Percentiles rank a stretch among this genome's conserved stretches.
Evolutionary conservation across 768 basidiomycete genomes (phyloP).

Genomic region (Tylopilus subfusipes): DNA sequence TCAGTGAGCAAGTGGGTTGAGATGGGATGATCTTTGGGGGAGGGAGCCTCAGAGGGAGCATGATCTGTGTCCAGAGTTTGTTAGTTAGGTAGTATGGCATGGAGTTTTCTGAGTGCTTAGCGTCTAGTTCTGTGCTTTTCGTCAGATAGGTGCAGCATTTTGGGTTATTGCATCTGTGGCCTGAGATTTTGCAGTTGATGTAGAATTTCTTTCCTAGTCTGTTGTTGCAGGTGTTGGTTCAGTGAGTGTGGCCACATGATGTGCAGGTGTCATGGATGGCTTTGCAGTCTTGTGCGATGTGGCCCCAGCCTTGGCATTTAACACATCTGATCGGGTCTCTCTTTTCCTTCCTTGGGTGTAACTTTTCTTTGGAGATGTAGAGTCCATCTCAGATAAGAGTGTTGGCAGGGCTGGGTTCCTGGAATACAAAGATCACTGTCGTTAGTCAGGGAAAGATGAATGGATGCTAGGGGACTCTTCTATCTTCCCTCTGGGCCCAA

Average conservation of each 20-base stretch:
- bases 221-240: too few species aligned
- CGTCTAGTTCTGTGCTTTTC: neutral
- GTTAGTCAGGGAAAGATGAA: too few species aligned
- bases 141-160: neutral
- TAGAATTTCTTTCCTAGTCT: neutral
- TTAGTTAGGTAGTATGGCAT: constrained; percentile 6
- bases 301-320: neutral
- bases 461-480: too few species aligned
- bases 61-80: neutral
- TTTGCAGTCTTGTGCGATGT: neutral
- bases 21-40: too few species aligned
- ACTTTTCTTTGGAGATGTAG: too few species aligned
- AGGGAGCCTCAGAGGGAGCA: too few species aligned
- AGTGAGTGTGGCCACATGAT: neutral
- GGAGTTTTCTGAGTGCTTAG: neutral
- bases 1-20: too few species aligned
- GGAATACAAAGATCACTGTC: too few species aligned
- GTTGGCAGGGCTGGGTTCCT: too few species aligned
- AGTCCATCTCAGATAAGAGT: too few species aligned
- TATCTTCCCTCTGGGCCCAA: too few species aligned
- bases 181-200: neutral
- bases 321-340: neutral
- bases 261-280: neutral
- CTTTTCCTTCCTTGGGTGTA: neutral
- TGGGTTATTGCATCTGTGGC: neutral